Percentiles rank a stretch among this genome's conserved stretches.
phyloP scores from a whole-genome alignment of 768 basidiomycete genomes.

The Leccinellum rugosiceps region DNA sequence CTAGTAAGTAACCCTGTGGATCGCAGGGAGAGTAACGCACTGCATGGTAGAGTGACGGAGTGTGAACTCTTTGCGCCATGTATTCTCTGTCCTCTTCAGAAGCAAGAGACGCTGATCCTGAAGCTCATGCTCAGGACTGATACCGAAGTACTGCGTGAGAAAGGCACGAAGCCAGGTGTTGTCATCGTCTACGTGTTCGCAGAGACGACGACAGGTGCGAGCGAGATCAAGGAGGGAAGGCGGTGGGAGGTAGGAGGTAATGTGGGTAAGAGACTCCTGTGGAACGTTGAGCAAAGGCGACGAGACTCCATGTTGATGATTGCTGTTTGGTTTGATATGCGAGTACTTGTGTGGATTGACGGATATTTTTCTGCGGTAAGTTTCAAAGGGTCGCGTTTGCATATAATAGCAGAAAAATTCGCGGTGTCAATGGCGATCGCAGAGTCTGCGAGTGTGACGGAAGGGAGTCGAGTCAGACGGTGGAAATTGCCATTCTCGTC shows the following conservation, averaged over 20 bases:
- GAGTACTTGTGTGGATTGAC: conserved; percentile 28
- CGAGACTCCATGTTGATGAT: conserved; percentile 49
- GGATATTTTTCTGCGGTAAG: conserved; percentile 36
- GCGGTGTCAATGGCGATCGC: conserved; percentile 18
- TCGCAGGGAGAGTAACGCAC: conserved; percentile 35
- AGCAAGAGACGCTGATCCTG: conserved; percentile 44
- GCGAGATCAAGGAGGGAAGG: conserved; percentile 57
- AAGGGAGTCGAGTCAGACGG: conserved; percentile 2
- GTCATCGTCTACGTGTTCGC: conserved; percentile 70
- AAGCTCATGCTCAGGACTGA: conserved; percentile 61
- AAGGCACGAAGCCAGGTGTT: conserved; percentile 80
- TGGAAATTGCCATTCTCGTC: no score
- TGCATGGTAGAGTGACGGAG: conserved; percentile 49
- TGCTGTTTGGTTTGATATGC: conserved; percentile 19
- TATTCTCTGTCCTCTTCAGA: conserved; percentile 51
- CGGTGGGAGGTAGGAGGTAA: conserved; percentile 72
- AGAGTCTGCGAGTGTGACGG: conserved; percentile 21
- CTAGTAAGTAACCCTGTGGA: not conserved
- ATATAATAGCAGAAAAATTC: conserved; percentile 49
- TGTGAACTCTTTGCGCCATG: conserved; percentile 75
- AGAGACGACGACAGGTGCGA: conserved; percentile 47
- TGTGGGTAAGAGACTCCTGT: conserved; percentile 68
- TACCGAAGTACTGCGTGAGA: conserved; percentile 60
- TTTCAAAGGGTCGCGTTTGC: conserved; percentile 54
- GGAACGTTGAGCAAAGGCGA: conserved; percentile 53